Conservation (phyloP, 2,329 filamentous ascomycete species). For the Verticillium dahliae region DNA sequence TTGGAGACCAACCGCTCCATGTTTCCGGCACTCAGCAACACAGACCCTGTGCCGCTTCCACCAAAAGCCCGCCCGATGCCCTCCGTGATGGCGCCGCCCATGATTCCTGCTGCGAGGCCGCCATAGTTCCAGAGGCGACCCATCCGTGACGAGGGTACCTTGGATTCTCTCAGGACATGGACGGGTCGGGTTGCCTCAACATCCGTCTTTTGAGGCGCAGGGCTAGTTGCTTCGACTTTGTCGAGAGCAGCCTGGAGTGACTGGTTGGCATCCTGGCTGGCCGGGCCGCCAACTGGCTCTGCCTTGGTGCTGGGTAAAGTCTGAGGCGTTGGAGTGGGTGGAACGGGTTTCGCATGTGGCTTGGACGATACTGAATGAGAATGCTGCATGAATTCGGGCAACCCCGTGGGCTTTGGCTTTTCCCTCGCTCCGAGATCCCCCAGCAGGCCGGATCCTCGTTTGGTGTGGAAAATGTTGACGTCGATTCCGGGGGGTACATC, state of each 20-base stretch:
- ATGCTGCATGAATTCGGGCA: constrained; percentile 13
- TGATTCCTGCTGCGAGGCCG: constrained; percentile 89
- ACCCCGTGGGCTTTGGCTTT: constrained; percentile 12
- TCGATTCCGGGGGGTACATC: constrained; percentile 33
- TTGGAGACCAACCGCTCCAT: constrained; percentile 91
- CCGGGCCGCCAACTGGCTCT: constrained; percentile 8
- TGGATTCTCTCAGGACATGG: constrained; percentile 75
- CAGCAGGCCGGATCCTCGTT: constrained; percentile 37
- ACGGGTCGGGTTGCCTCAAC: background rate
- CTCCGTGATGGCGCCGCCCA: constrained; percentile 85
- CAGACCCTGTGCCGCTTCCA: constrained; percentile 59
- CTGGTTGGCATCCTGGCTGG: constrained; percentile 11
- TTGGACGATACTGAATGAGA: background rate
- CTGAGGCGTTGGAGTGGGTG: background rate
- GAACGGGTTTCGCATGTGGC: background rate
- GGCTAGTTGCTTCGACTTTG: background rate
- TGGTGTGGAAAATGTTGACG: constrained; percentile 42
- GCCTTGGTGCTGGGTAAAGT: background rate
- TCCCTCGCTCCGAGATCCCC: constrained; percentile 6
- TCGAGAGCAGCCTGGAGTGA: constrained; percentile 22
- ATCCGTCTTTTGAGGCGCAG: background rate
- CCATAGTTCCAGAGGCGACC: constrained; percentile 92
- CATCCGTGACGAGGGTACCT: constrained; percentile 80
- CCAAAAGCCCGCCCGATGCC: constrained; percentile 74
- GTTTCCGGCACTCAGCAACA: constrained; percentile 83